Evolutionary conservation across 2,329 filamentous ascomycete species (phyloP), one percentile per base, ranked within the genome.

Genomic region (Fusarium sp.): DNA sequence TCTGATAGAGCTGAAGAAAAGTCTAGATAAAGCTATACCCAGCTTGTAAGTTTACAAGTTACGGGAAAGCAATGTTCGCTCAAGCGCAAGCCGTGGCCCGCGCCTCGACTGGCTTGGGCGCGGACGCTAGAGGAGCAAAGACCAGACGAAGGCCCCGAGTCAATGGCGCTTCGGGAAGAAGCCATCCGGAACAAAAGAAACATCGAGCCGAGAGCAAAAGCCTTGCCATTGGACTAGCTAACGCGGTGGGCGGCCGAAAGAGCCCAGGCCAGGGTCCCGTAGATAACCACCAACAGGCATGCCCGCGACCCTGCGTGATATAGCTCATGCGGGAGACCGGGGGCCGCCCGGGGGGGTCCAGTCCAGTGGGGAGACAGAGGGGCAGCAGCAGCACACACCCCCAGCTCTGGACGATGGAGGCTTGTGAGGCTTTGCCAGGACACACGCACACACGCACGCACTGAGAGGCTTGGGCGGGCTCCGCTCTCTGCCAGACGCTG

Each of bases 251-350:
- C 31, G 31, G 42, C 14, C 42, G 42, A 47, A 16, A 25, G 20
- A 22, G 31, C 20, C 22, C 20, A 36, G 54, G 38, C 54, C 31
- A 58, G 54, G 54, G 54, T 58, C 33, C 54, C 20, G 18, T 31
- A 20, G 20, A 38, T 25, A 56, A 35, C 29, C n/a, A 14, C 42
- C 25, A 52, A 52, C 59, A 52, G 29, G 42, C 42, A 62, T 50
- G 29, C 11, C 31, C 5, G 42, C 16, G 47, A 18, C 31, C 45
- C 45, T 54, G 61, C 61, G 47, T 63, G 61, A 42, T 56, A 47
- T 25, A 18, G 59, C 59, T 52, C 27, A 63, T 52, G 61, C 47
- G 45, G 47, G 61, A 54, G 47, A 63, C 61, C 25, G 45, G 45
- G 47, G 47, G 25, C 8, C 6, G 58, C 3, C 10, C 14, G 27